phyloP scores from a whole-genome alignment of 495 filamentous ascomycete genomes.

The Tricharina praecox region DNA sequence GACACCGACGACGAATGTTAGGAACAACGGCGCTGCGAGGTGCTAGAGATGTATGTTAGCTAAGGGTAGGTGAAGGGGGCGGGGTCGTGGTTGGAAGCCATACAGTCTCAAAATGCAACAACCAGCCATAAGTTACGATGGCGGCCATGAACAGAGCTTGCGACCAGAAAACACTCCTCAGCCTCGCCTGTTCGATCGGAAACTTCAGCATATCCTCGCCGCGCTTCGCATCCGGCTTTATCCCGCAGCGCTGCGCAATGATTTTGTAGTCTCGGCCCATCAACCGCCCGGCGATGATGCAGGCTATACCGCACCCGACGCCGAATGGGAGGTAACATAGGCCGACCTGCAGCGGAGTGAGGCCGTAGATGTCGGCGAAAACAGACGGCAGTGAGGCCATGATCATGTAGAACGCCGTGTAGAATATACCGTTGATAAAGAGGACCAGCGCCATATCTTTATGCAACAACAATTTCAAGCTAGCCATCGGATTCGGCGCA shows the following conservation, averaged over 20 bases:
- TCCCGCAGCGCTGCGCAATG: constrained; percentile 33
- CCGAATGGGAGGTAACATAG: constrained; percentile 46
- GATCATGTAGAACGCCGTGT: constrained; percentile 41
- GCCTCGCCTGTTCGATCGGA: constrained; percentile 47
- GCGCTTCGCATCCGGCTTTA: constrained; percentile 36
- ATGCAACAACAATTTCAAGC: constrained; percentile 46
- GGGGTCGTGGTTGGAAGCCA: neutral
- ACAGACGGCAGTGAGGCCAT: constrained; percentile 34
- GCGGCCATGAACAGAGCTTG: constrained; percentile 30
- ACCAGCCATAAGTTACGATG: constrained; percentile 43
- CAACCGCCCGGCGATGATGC: constrained; percentile 44
- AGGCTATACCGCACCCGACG: constrained; percentile 48
- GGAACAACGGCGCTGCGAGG: constrained; percentile 36
- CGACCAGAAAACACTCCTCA: constrained; percentile 37
- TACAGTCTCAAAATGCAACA: constrained; percentile 30
- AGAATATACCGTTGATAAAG: constrained; percentile 38
- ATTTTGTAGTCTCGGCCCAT: constrained; percentile 41
- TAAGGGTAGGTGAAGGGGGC: neutral
- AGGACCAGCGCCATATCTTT: constrained; percentile 48
- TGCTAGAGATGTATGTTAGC: too few relatives aligned
- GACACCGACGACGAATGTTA: constrained; percentile 40
- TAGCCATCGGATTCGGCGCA: constrained; percentile 54
- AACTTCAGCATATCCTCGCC: constrained; percentile 39
- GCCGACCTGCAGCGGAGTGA: constrained; percentile 50
- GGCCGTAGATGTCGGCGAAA: constrained; percentile 46